phyloP scores from a whole-genome alignment of 140 eudicot genomes.

The Senecio squalidus region DNA sequence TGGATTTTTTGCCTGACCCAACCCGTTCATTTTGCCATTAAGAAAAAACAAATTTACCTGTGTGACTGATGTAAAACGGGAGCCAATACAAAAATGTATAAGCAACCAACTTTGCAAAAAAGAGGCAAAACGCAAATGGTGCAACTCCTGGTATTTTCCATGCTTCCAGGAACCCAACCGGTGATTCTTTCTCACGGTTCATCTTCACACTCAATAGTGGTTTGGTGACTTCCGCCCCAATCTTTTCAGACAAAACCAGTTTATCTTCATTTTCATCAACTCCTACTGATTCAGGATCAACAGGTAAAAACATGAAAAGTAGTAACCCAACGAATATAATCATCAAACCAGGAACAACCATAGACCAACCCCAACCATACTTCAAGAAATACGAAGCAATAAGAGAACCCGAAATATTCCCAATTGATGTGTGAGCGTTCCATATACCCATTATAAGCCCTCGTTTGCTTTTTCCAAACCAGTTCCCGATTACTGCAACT shows the following conservation, averaged over 20 bases:
- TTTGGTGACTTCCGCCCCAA: constrained; percentile 30
- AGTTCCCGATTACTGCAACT: constrained; percentile 89
- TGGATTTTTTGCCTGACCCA: too few species aligned
- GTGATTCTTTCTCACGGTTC: constrained; percentile 30
- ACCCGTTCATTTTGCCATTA: neutral
- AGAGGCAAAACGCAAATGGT: constrained; percentile 82
- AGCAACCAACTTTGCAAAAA: constrained; percentile 91
- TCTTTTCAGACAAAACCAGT: constrained; percentile 22
- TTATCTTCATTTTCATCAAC: constrained; percentile 29
- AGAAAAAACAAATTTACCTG: constrained; percentile 46
- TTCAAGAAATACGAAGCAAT: constrained; percentile 74
- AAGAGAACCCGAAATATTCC: constrained; percentile 83
- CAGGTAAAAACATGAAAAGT: constrained; percentile 59
- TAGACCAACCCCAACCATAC: constrained; percentile 98
- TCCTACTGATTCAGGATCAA: constrained; percentile 70
- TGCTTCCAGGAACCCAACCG: constrained; percentile 79
- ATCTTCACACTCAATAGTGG: constrained; percentile 39
- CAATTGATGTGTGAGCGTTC: constrained; percentile 91
- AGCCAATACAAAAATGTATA: constrained; percentile 96
- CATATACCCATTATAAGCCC: constrained; percentile 96
- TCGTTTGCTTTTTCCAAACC: constrained; percentile 86
- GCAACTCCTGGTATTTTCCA: constrained; percentile 98
- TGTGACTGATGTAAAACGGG: constrained; percentile 90
- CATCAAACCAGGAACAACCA: constrained; percentile 76
- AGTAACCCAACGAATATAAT: constrained; percentile 53